These are phyloP conservation scores for Neurospora crassa DNA, from an alignment of 2,329 filamentous ascomycete species.

Conservation along the genomic window DNA sequence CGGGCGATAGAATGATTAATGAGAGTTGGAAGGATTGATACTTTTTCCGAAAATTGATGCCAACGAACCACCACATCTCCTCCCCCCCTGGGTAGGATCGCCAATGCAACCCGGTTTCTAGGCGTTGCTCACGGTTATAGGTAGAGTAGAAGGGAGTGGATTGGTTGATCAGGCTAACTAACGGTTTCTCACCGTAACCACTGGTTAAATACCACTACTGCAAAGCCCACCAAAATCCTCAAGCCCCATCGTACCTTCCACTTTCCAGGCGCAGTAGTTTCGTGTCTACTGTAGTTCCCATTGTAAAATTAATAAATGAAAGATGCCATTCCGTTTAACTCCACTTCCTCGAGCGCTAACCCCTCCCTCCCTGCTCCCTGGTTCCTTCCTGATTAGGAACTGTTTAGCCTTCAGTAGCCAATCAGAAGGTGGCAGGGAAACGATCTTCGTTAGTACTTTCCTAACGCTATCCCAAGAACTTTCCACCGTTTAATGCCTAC, in stretches of 20 bases:
- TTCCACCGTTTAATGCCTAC: not conserved
- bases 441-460: not conserved
- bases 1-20: no score
- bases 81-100: no score
- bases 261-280: not conserved
- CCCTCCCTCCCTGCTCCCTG: not conserved
- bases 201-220: no score
- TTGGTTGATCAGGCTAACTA: not conserved
- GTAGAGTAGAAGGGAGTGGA: not conserved
- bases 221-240: no score
- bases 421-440: not conserved
- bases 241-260: not conserved
- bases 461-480: not conserved
- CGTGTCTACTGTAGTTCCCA: not conserved
- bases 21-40: no score
- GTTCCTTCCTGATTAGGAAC: not conserved
- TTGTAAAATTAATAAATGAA: not conserved
- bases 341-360: not conserved
- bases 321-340: not conserved
- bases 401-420: not conserved
- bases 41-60: no score
- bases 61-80: no score
- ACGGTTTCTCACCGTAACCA: not conserved
- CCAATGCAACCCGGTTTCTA: not conserved
- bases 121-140: not conserved